Conservation (phyloP, 1,284 basidiomycete species). For the Takashimella koratensis region DNA sequence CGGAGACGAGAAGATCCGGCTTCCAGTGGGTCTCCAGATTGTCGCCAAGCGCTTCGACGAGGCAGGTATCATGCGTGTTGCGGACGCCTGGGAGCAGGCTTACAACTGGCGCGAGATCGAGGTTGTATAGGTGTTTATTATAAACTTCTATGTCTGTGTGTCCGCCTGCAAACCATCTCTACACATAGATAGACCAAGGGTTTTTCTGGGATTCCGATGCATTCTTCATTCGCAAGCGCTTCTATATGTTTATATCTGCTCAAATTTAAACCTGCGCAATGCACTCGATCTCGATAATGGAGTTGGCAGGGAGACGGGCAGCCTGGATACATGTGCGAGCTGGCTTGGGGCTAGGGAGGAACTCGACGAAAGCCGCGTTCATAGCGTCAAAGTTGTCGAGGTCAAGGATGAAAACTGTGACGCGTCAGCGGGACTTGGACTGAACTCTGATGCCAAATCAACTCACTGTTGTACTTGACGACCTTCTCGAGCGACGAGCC, state of each 20-base stretch:
- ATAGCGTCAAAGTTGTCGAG: constrained; percentile 30
- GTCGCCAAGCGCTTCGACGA: neutral
- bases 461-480: constrained; percentile 62
- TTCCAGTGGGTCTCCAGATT: neutral
- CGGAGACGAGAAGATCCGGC: neutral
- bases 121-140: too few relatives aligned
- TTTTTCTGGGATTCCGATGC: too few relatives aligned
- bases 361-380: constrained; percentile 32
- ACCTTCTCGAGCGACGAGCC: constrained; percentile 71
- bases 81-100: neutral
- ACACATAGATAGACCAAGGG: too few relatives aligned
- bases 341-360: constrained; percentile 18
- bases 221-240: too few relatives aligned
- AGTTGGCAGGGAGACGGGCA: constrained; percentile 14
- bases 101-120: too few relatives aligned
- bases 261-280: constrained; percentile 30
- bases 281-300: constrained; percentile 30
- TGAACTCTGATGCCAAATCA: too few relatives aligned
- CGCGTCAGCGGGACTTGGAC: neutral
- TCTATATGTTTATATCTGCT: too few relatives aligned
- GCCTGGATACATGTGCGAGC: constrained; percentile 32
- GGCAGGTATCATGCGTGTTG: neutral
- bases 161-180: too few relatives aligned
- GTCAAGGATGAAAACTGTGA: constrained; percentile 23
- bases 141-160: too few relatives aligned